These are phyloP conservation scores for Triangularia setosa DNA, from an alignment of 2,329 filamentous ascomycete genomes.

Conservation along the genomic window DNA sequence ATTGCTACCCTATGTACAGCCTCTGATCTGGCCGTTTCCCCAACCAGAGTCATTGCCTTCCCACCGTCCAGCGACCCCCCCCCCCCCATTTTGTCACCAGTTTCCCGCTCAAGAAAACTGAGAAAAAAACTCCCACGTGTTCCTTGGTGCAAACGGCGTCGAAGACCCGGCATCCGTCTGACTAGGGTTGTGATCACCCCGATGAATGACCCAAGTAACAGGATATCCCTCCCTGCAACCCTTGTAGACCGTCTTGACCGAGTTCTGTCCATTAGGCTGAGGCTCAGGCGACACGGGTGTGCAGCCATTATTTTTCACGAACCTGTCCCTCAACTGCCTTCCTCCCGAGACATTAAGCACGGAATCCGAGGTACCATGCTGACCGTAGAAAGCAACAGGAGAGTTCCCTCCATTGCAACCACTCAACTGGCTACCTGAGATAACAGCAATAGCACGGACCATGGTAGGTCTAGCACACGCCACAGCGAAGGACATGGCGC, in stretches of 20 bases:
- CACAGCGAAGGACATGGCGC: constrained; percentile 39
- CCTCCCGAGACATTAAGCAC: constrained; percentile 19
- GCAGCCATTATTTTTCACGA: constrained; percentile 23
- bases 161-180: constrained; percentile 17
- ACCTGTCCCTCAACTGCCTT: constrained; percentile 18
- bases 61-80: not conserved
- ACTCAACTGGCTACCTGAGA: constrained; percentile 14
- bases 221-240: constrained; percentile 21
- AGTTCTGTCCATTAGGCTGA: constrained; percentile 4
- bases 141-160: constrained; percentile 19
- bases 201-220: constrained; percentile 24
- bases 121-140: constrained; percentile 24
- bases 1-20: not conserved
- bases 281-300: constrained; percentile 9
- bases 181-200: constrained; percentile 23
- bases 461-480: constrained; percentile 37
- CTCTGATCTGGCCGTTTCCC: not conserved
- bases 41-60: not conserved
- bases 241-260: constrained; percentile 20
- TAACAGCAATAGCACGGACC: constrained; percentile 35
- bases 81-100: not conserved
- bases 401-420: constrained; percentile 17
- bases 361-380: constrained; percentile 20
- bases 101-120: constrained; percentile 10
- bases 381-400: constrained; percentile 19